Percentiles rank a stretch among this genome's conserved stretches.
phyloP scores from a whole-genome alignment of 768 basidiomycete species.

The Dacryopinax spathularia region DNA sequence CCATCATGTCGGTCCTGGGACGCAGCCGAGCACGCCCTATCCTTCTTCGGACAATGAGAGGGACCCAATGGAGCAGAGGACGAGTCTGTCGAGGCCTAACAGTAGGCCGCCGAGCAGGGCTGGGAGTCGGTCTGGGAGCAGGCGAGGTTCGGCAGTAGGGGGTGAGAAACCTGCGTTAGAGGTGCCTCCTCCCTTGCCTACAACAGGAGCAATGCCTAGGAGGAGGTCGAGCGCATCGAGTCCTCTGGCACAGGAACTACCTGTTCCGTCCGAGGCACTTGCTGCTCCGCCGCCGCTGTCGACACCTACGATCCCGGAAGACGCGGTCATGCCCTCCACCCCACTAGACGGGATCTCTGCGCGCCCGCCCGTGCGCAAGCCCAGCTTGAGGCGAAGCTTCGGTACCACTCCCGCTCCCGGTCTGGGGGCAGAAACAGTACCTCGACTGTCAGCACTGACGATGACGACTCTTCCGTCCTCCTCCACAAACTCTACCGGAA shows the following conservation, averaged over 20 bases:
- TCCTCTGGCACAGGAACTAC: not conserved
- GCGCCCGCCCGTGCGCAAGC: not conserved
- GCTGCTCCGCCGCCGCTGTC: not conserved
- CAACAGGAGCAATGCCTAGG: not conserved
- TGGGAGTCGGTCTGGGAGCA: not conserved
- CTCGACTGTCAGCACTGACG: not conserved
- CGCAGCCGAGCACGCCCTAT: slow-evolving; percentile 21
- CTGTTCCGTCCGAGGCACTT: not conserved
- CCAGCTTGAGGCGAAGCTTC: not conserved
- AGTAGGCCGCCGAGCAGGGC: not conserved
- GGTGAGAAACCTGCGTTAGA: not conserved
- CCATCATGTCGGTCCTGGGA: slow-evolving; percentile 62
- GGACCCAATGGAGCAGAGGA: not conserved
- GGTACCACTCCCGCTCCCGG: not conserved
- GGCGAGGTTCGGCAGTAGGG: not conserved
- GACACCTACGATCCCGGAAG: not conserved
- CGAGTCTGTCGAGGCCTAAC: not conserved
- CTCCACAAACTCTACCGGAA: not conserved
- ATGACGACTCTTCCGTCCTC: not conserved
- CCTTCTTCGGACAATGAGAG: not conserved
- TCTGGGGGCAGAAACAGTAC: not conserved
- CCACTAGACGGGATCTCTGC: not conserved
- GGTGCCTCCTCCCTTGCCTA: no score
- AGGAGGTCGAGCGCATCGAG: not conserved
- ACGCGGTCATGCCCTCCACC: not conserved